Percentiles rank a stretch among this genome's conserved stretches.
These are phyloP conservation scores for Aspergillus vadensis DNA, from an alignment of 2,329 filamentous ascomycete species.

Conservation along the genomic window DNA sequence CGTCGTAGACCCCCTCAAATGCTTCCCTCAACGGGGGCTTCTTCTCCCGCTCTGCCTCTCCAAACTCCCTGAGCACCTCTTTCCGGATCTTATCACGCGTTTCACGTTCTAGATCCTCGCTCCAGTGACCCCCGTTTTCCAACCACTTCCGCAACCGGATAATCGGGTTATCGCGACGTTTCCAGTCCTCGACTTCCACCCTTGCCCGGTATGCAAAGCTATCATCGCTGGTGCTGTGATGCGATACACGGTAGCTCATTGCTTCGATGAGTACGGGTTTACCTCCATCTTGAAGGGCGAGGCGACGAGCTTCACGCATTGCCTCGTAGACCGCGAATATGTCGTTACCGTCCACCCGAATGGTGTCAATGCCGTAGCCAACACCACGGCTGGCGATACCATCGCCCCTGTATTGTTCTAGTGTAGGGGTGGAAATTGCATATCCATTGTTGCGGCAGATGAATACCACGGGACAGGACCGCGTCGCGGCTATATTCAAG, in stretches of 20 bases:
- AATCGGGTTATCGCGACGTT: constrained; percentile 83
- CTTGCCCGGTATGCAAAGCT: constrained; percentile 93
- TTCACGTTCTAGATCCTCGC: constrained; percentile 77
- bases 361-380: constrained; percentile 92
- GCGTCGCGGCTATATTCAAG: constrained; percentile 85
- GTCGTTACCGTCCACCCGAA: constrained; percentile 91
- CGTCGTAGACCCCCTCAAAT: constrained; percentile 89
- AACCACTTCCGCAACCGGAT: constrained; percentile 87
- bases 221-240: constrained; percentile 96
- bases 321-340: constrained; percentile 85
- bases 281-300: constrained; percentile 79
- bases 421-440: constrained; percentile 83
- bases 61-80: constrained; percentile 80
- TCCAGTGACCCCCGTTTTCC: constrained; percentile 80
- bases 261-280: constrained; percentile 86
- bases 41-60: constrained; percentile 63
- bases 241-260: constrained; percentile 96
- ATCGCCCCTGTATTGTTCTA: constrained; percentile 89
- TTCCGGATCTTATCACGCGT: constrained; percentile 67
- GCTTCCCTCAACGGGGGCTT: constrained; percentile 56
- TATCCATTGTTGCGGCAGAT: constrained; percentile 93
- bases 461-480: constrained; percentile 84
- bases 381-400: constrained; percentile 84
- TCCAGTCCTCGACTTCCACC: constrained; percentile 95
- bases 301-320: constrained; percentile 72